A percentile compares a stretch with the other conserved stretches of the same genome.
Conservation (phyloP, 306 rosid genomes). For the Trichosanthes cucumerina region DNA sequence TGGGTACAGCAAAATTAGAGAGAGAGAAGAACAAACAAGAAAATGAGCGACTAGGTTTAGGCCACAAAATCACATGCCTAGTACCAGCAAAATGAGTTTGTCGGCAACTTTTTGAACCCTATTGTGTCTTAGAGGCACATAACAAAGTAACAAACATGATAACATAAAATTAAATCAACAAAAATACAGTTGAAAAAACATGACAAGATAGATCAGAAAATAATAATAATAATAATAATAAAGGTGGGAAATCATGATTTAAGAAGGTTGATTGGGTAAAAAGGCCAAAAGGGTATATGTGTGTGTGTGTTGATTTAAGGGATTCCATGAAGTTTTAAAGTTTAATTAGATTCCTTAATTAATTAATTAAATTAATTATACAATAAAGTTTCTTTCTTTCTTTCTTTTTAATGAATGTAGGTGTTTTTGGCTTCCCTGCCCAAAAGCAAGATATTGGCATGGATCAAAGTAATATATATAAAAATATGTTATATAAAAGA, state of each 20-base stretch:
- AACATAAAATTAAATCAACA: neutral
- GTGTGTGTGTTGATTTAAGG: neutral
- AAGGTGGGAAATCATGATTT: slow-evolving; percentile 4
- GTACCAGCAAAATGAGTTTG: slow-evolving; percentile 67
- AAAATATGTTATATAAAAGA: neutral
- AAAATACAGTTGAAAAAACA: slow-evolving; percentile 3
- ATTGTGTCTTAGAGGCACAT: slow-evolving; percentile 27
- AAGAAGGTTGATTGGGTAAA: neutral
- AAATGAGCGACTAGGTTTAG: slow-evolving; percentile 50
- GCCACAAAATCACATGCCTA: slow-evolving; percentile 78
- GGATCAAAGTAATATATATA: neutral
- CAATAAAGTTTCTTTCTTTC: neutral
- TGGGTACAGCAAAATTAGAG: slow-evolving; percentile 22
- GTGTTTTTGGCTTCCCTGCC: neutral
- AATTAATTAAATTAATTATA: slow-evolving; percentile 4
- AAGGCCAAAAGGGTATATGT: slow-evolving; percentile 1
- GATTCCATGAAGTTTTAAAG: neutral
- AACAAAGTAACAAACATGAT: neutral
- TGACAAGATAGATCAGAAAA: slow-evolving; percentile 9
- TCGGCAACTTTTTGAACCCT: slow-evolving; percentile 76
- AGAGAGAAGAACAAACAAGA: slow-evolving; percentile 24
- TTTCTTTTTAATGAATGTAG: neutral
- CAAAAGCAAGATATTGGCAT: neutral
- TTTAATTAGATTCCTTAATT: neutral
- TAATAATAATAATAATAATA: too few relatives aligned